Evolutionary conservation across 1,284 basidiomycete genomes (phyloP).

Genomic region (Ustilago bromivora): DNA sequence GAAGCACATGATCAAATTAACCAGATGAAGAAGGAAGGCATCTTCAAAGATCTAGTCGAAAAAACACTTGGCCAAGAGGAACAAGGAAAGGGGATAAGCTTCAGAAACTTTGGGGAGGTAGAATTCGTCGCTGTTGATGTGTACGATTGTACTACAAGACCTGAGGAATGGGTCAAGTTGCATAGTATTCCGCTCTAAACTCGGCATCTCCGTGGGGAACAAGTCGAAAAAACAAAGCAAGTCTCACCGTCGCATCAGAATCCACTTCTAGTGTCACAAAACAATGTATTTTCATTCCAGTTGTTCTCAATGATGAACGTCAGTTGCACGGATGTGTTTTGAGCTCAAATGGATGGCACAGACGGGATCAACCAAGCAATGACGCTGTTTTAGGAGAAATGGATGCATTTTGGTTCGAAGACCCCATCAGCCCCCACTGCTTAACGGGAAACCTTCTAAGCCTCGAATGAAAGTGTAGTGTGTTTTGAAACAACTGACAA

Average conservation of each 20-base stretch:
- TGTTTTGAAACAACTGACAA: constrained; percentile 7
- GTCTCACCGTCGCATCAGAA: no score
- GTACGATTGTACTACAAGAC: constrained; percentile 34
- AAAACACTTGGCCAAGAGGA: not conserved
- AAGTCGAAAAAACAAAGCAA: no score
- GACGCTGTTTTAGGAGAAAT: not conserved
- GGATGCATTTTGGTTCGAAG: constrained; percentile 3
- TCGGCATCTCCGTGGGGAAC: no score
- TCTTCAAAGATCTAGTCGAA: constrained; percentile 1
- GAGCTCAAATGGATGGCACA: not conserved
- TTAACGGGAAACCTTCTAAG: not conserved
- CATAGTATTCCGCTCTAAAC: constrained; percentile 17
- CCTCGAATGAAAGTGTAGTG: constrained; percentile 1
- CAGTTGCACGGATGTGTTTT: no score
- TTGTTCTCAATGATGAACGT: not conserved
- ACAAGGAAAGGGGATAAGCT: not conserved
- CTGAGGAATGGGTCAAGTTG: constrained; percentile 25
- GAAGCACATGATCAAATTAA: constrained; percentile 31
- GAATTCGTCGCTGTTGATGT: constrained; percentile 23
- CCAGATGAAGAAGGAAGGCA: constrained; percentile 7
- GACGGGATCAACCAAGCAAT: no score
- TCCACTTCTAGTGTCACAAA: not conserved
- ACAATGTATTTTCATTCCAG: constrained; percentile 5
- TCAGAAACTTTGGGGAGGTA: constrained; percentile 11
- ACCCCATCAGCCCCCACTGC: not conserved